Evolutionary conservation across 139 green algal species (phyloP).

Genomic region (Coccomyxa sp.): DNA sequence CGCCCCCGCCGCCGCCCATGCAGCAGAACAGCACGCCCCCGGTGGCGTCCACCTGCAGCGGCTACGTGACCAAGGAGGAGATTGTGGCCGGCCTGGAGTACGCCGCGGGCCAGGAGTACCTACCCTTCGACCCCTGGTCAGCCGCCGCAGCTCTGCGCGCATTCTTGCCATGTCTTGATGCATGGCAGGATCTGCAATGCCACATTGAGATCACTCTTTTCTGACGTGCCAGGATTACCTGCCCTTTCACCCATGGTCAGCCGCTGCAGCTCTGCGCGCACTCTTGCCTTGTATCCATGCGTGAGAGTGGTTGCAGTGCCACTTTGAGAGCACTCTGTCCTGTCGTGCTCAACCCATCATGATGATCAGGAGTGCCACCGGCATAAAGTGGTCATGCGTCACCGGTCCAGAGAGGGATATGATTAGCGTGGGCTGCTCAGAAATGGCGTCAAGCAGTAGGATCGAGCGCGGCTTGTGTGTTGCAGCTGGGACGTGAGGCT

Average conservation of each 20-base stretch:
- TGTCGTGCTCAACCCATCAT: too few species aligned
- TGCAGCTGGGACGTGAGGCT: neutral
- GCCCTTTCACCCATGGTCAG: neutral
- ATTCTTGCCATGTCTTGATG: neutral
- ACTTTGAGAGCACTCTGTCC: too few species aligned
- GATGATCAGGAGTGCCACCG: too few species aligned
- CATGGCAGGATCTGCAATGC: neutral
- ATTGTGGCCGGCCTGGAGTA: neutral
- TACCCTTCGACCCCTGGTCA: neutral
- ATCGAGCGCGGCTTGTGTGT: too few species aligned
- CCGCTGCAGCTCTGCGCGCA: neutral
- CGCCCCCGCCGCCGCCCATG: too few species aligned
- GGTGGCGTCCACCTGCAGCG: neutral
- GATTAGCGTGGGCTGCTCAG: too few species aligned
- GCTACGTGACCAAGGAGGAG: neutral
- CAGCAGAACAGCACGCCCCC: too few species aligned
- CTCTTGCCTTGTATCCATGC: neutral
- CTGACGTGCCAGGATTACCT: neutral
- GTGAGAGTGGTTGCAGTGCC: neutral
- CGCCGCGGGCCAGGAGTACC: neutral
- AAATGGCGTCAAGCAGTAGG: too few species aligned
- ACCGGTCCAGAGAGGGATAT: too few species aligned
- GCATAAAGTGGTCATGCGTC: too few species aligned
- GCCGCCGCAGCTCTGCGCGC: neutral
- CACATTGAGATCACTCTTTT: too few species aligned